Evolutionary conservation across 768 basidiomycete species (phyloP).

Genomic region (Mrakia blollopis): DNA sequence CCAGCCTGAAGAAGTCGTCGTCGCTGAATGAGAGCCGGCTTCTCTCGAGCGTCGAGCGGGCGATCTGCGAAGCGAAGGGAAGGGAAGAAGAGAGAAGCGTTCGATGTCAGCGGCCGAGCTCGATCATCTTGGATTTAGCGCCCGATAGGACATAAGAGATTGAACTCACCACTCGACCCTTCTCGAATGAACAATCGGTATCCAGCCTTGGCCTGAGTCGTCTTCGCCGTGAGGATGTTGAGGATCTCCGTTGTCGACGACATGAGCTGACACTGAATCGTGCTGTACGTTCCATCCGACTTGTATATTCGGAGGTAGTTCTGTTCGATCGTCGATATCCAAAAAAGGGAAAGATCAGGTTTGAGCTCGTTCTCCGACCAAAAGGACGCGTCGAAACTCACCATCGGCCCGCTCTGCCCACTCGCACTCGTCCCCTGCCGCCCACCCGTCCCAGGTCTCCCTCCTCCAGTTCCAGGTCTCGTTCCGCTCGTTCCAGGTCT

Average conservation of each 20-base stretch:
- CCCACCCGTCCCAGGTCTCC: conserved; percentile 40
- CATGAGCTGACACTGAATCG: conserved; percentile 58
- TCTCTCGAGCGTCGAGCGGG: conserved; percentile 70
- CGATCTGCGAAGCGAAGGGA: conserved; percentile 65
- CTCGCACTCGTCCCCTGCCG: conserved; percentile 24
- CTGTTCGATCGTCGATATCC: conserved; percentile 21
- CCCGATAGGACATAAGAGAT: background rate
- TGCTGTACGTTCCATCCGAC: conserved; percentile 65
- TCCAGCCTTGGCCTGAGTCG: conserved; percentile 44
- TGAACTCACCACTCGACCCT: conserved; percentile 45
- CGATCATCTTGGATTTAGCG: background rate
- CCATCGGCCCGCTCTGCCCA: conserved; percentile 20
- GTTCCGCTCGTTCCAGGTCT: conserved; percentile 35
- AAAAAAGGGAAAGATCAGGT: background rate
- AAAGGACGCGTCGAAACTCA: conserved; percentile 27
- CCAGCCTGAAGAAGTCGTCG: conserved; percentile 83
- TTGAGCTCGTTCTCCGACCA: background rate
- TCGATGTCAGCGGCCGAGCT: background rate
- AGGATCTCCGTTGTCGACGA: conserved; percentile 67
- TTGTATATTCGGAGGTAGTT: conserved; percentile 73
- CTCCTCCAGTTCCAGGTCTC: conserved; percentile 35
- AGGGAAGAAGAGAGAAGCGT: background rate
- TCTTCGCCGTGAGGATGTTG: conserved; percentile 57
- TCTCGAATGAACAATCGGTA: conserved; percentile 53
- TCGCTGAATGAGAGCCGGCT: conserved; percentile 76